A percentile compares a stretch with the other conserved stretches of the same genome.
phyloP scores from a whole-genome alignment of 495 filamentous ascomycete species.

The Penicillium angulare region DNA sequence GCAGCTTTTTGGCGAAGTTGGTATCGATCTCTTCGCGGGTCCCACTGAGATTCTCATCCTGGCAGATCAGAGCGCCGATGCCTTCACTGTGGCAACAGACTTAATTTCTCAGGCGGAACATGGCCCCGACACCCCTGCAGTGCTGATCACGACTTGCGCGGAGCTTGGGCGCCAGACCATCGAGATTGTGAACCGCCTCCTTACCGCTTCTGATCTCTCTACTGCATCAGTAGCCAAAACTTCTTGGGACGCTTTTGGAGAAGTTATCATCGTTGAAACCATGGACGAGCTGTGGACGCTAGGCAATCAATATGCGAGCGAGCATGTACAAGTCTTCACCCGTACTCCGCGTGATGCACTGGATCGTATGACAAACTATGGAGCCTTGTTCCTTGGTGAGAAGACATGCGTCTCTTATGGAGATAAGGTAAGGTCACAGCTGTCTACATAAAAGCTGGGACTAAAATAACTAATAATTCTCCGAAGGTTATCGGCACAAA shows the following conservation, averaged over 20 bases:
- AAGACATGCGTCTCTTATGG: slow-evolving; percentile 55
- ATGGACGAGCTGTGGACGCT: slow-evolving; percentile 50
- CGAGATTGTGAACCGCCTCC: slow-evolving; percentile 33
- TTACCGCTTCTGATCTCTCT: slow-evolving; percentile 37
- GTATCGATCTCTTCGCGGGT: slow-evolving; percentile 53
- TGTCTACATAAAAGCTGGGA: no score
- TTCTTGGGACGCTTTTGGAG: slow-evolving; percentile 48
- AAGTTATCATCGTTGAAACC: slow-evolving; percentile 43
- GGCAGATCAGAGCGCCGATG: slow-evolving; percentile 49
- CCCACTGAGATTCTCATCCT: slow-evolving; percentile 55
- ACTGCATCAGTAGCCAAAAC: slow-evolving; percentile 43
- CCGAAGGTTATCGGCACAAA: slow-evolving; percentile 56
- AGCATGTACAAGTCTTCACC: slow-evolving; percentile 56
- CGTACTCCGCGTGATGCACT: slow-evolving; percentile 44
- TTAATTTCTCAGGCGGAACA: slow-evolving; percentile 53
- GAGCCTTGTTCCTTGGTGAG: slow-evolving; percentile 53
- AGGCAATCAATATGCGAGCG: slow-evolving; percentile 50
- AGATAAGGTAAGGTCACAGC: no score
- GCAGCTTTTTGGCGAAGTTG: slow-evolving; percentile 54
- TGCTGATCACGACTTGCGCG: slow-evolving; percentile 48
- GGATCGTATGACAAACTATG: slow-evolving; percentile 51
- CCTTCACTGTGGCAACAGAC: slow-evolving; percentile 51
- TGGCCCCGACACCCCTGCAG: slow-evolving; percentile 49
- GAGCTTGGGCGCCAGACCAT: slow-evolving; percentile 40
- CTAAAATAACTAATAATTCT: no score